Percentiles rank a stretch among this genome's conserved stretches.
Evolutionary conservation across 1,139 yeast genomes (phyloP).

Genomic region (Suhomyces bribrorum): DNA sequence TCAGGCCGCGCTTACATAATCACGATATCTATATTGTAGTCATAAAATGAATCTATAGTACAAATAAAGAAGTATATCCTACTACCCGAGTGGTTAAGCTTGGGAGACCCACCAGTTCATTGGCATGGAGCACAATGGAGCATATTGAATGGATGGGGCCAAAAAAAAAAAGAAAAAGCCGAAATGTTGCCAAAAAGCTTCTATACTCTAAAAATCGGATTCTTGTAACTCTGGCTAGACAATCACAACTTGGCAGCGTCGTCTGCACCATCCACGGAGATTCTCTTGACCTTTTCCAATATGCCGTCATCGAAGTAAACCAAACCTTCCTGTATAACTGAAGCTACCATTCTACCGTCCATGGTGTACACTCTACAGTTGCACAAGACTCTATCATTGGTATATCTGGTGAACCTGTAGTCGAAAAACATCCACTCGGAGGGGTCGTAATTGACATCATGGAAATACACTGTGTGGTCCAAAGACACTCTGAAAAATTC

Average conservation of each 20-base stretch:
- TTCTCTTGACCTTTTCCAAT: constrained; percentile 18
- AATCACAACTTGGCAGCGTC: constrained; percentile 4
- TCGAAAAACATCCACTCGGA: constrained; percentile 44
- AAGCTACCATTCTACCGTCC: constrained; percentile 33
- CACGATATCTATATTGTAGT: too few relatives aligned
- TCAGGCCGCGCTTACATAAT: too few relatives aligned
- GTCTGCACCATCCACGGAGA: not conserved
- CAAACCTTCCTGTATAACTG: constrained; percentile 42
- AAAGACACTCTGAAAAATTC: constrained; percentile 42
- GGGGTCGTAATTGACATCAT: constrained; percentile 38
- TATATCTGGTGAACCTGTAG: constrained; percentile 34
- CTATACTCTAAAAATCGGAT: too few relatives aligned
- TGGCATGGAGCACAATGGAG: too few relatives aligned
- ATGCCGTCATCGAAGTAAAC: constrained; percentile 28
- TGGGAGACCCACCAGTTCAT: too few relatives aligned
- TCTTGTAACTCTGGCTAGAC: not conserved
- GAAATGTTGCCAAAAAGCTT: too few relatives aligned
- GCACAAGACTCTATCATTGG: constrained; percentile 37
- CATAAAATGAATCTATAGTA: too few relatives aligned
- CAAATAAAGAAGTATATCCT: too few relatives aligned
- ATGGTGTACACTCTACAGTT: constrained; percentile 30
- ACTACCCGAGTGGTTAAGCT: too few relatives aligned
- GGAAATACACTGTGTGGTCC: constrained; percentile 44
- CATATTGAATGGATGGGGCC: too few relatives aligned
- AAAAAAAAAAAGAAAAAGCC: too few relatives aligned